Conservation (phyloP, 768 basidiomycete species). For the Lactarius indigo region DNA sequence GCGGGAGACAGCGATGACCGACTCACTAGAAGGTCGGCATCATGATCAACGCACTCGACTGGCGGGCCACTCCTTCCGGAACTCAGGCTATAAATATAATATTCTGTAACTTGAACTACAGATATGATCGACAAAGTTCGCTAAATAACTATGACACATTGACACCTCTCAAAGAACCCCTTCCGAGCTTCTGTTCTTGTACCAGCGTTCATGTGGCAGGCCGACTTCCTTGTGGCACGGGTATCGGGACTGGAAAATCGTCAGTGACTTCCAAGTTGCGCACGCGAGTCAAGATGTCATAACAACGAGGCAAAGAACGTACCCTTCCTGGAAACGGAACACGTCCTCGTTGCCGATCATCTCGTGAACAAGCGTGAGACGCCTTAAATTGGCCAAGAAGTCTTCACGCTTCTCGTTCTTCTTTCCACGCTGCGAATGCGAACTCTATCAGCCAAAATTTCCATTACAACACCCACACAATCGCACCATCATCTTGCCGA, state of each 20-base stretch:
- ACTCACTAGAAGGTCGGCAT: not conserved
- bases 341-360: conserved; percentile 24
- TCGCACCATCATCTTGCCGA: conserved; percentile 34
- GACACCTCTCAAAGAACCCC: not conserved
- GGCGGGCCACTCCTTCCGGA: not conserved
- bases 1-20: not conserved
- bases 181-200: not conserved
- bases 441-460: not conserved
- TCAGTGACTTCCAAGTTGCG: not conserved
- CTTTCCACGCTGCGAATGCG: conserved; percentile 30
- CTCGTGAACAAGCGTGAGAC: conserved; percentile 43
- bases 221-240: not conserved
- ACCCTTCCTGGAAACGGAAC: conserved; percentile 26
- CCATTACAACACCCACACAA: not conserved
- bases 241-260: not conserved
- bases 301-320: not conserved
- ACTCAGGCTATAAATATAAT: not conserved
- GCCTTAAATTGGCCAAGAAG: conserved; percentile 38
- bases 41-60: not conserved
- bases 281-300: not conserved
- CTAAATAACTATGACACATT: not conserved
- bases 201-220: not conserved
- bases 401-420: conserved; percentile 39
- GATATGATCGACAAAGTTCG: not conserved
- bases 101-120: not conserved